phyloP scores from a whole-genome alignment of 2,329 filamentous ascomycete genomes.

The Zymoseptoria ardabiliae region DNA sequence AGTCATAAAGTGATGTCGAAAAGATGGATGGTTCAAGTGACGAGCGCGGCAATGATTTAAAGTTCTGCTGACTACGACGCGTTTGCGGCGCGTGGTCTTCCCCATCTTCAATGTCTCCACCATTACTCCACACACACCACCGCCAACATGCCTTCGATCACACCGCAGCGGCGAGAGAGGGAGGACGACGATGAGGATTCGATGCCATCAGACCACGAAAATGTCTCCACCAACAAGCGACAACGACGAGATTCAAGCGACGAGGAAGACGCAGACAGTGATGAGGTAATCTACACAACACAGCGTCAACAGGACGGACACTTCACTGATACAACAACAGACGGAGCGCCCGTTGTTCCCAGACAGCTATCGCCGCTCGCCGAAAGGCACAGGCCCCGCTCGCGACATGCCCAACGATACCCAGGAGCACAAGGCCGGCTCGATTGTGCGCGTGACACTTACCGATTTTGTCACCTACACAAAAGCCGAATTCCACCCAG shows the following conservation, averaged over 20 bases:
- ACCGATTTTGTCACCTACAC: constrained; percentile 94
- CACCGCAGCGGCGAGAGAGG: constrained; percentile 13
- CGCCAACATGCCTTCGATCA: constrained; percentile 9
- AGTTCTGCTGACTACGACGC: neutral
- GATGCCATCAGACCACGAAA: constrained; percentile 5
- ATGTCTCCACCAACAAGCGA: constrained; percentile 12
- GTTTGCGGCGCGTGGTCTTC: neutral
- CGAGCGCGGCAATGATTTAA: neutral
- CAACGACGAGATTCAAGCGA: constrained; percentile 6
- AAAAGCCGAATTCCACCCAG: constrained; percentile 80
- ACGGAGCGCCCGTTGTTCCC: constrained; percentile 24
- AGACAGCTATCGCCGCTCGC: constrained; percentile 28
- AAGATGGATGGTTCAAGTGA: neutral
- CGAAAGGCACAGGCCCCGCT: constrained; percentile 17
- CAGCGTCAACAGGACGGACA: neutral
- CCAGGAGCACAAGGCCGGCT: constrained; percentile 56
- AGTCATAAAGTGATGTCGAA: neutral
- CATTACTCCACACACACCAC: neutral
- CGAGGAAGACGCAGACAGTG: constrained; percentile 6
- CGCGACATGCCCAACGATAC: constrained; percentile 1
- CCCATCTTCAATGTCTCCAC: neutral
- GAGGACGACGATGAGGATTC: constrained; percentile 7
- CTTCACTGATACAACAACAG: constrained; percentile 1
- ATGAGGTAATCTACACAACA: neutral
- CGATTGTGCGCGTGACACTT: constrained; percentile 80